Percentiles rank a stretch among this genome's conserved stretches.
phyloP scores from a whole-genome alignment of 352 stramenopile genomes.

The Phytopythium aichiense region DNA sequence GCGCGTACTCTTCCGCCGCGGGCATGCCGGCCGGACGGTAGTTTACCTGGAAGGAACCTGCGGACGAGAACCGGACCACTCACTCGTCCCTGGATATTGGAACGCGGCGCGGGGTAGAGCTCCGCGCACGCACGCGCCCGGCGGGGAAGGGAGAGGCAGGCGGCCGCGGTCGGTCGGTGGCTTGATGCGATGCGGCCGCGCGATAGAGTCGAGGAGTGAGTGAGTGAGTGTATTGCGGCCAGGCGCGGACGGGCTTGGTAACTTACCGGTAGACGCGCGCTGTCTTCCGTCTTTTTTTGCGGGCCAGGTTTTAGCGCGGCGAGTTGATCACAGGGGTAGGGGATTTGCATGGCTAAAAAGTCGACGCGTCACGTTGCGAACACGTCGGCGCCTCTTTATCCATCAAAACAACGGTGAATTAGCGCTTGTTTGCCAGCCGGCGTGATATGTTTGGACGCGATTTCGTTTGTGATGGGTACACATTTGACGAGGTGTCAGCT shows the following conservation, averaged over 20 bases:
- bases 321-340: too few relatives aligned
- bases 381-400: neutral
- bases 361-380: neutral
- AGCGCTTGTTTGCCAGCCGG: neutral
- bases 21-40: slow-evolving; percentile 18
- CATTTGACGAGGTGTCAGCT: too few relatives aligned
- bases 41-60: neutral
- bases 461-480: neutral
- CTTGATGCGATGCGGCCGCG: too few relatives aligned
- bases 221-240: too few relatives aligned
- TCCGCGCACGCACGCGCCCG: neutral
- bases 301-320: too few relatives aligned
- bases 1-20: slow-evolving; percentile 31
- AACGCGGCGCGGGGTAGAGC: neutral
- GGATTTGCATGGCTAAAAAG: too few relatives aligned
- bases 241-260: too few relatives aligned
- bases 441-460: neutral
- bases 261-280: too few relatives aligned
- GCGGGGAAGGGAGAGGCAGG: neutral
- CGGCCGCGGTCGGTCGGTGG: too few relatives aligned
- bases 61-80: neutral
- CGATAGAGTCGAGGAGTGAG: too few relatives aligned
- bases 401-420: neutral
- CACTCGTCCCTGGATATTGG: neutral
- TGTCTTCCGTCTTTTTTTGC: too few relatives aligned